Conservation (phyloP, 2,329 filamentous ascomycete species). For the Exophiala dermatitidis region DNA sequence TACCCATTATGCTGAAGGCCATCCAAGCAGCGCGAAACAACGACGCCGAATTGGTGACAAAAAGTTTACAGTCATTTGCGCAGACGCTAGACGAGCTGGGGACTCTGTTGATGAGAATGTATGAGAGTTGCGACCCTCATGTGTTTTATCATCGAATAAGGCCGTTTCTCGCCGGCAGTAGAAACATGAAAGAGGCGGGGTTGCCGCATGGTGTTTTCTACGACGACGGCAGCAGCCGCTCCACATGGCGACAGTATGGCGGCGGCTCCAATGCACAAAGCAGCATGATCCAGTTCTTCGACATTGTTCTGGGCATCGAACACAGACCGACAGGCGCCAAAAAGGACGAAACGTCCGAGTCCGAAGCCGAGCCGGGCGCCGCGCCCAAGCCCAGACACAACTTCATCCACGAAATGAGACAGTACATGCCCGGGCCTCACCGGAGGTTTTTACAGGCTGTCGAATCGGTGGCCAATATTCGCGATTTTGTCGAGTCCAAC, state of each 20-base stretch:
- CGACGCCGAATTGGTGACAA: constrained; percentile 64
- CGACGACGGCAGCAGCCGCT: constrained; percentile 64
- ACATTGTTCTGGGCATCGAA: constrained; percentile 80
- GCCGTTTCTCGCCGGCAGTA: constrained; percentile 91
- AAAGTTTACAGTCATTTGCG: constrained; percentile 72
- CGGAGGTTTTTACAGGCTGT: constrained; percentile 82
- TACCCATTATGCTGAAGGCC: constrained; percentile 81
- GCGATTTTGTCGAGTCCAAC: constrained; percentile 65
- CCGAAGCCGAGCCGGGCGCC: constrained; percentile 42
- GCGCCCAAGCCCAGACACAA: constrained; percentile 60
- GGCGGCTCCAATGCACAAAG: constrained; percentile 96
- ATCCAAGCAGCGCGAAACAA: constrained; percentile 68
- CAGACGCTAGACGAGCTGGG: constrained; percentile 82
- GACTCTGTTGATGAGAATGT: constrained; percentile 74
- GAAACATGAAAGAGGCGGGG: constrained; percentile 94
- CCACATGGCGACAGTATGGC: constrained; percentile 72
- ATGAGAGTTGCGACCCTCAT: constrained; percentile 88
- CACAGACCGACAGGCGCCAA: constrained; percentile 81
- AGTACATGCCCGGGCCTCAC: constrained; percentile 93
- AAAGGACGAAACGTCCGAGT: constrained; percentile 34
- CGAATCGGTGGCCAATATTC: constrained; percentile 73
- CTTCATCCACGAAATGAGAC: constrained; percentile 94
- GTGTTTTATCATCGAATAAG: constrained; percentile 94
- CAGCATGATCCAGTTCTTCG: constrained; percentile 95
- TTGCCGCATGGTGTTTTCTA: constrained; percentile 82